A percentile compares a stretch with the other conserved stretches of the same genome.
Evolutionary conservation across 768 basidiomycete species (phyloP).

Genomic region (Clitopilus passeckerianus): DNA sequence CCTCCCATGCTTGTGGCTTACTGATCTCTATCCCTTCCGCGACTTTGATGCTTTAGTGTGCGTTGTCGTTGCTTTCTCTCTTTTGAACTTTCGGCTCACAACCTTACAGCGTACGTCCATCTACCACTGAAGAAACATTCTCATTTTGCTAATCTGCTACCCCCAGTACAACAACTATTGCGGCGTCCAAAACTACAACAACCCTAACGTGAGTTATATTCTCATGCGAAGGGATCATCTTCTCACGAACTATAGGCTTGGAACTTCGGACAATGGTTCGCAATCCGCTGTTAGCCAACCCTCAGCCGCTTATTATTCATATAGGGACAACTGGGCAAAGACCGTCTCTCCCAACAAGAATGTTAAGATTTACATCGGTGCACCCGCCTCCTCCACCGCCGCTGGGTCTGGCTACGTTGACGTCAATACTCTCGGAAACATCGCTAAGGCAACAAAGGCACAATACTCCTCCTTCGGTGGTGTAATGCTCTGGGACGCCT

Average conservation of each 20-base stretch:
- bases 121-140: background rate
- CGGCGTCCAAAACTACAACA: conserved; percentile 34
- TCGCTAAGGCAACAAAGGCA: conserved; percentile 32
- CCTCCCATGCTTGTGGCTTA: no score
- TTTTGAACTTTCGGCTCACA: background rate
- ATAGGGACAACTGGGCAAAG: conserved; percentile 54
- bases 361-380: conserved; percentile 54
- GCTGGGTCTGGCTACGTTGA: conserved; percentile 52
- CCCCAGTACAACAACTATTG: conserved; percentile 13
- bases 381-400: conserved; percentile 44
- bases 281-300: background rate
- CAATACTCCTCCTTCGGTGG: conserved; percentile 54
- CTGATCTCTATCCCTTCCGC: conserved; percentile 5
- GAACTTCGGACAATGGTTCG: conserved; percentile 43
- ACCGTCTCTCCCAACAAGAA: conserved; percentile 44
- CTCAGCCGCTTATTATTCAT: background rate
- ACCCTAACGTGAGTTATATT: conserved; percentile 27
- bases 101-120: conserved; percentile 7
- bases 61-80: background rate
- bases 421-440: conserved; percentile 32
- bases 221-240: background rate
- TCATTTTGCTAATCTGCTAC: background rate
- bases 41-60: conserved; percentile 10
- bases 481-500: conserved; percentile 37
- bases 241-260: conserved; percentile 25